These are phyloP conservation scores for Puccinellia tenuiflora DNA, from an alignment of 176 grass and related monocot species.

Conservation along the genomic window DNA sequence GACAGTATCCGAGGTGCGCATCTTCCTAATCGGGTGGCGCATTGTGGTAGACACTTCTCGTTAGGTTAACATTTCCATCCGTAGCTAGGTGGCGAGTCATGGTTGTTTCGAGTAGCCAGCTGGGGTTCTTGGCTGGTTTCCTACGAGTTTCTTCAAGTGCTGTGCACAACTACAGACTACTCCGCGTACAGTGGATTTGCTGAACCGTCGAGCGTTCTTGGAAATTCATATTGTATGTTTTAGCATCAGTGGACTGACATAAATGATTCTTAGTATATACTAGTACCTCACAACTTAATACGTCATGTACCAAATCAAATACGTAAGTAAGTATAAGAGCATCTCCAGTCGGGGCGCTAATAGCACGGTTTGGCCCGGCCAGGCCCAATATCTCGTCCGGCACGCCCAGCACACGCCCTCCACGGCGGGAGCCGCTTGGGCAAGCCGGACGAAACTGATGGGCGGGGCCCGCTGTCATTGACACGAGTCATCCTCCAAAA, in stretches of 20 bases:
- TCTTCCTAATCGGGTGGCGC: conserved; percentile 17
- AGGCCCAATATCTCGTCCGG: too few species aligned
- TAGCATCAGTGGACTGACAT: background rate
- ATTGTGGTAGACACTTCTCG: background rate
- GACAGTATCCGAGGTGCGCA: conserved; percentile 29
- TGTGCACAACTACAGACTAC: background rate
- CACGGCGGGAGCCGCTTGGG: too few species aligned
- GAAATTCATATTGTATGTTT: background rate
- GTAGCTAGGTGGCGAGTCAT: background rate
- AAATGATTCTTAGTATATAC: too few species aligned
- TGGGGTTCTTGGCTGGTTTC: background rate
- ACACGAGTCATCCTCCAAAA: too few species aligned
- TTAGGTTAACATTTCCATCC: background rate
- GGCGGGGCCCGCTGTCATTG: too few species aligned
- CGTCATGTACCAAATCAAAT: too few species aligned
- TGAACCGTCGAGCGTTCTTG: background rate
- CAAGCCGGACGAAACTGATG: too few species aligned
- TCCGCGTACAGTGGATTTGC: background rate
- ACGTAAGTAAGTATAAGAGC: too few species aligned
- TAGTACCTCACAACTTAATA: too few species aligned
- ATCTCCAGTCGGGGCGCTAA: too few species aligned
- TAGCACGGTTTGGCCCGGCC: too few species aligned
- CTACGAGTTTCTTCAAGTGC: background rate
- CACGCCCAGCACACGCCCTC: too few species aligned
- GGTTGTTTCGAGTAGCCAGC: background rate